Base-by-base conservation (phyloP, 1,284 basidiomycete species). In the Schizophyllum commune region DNA sequence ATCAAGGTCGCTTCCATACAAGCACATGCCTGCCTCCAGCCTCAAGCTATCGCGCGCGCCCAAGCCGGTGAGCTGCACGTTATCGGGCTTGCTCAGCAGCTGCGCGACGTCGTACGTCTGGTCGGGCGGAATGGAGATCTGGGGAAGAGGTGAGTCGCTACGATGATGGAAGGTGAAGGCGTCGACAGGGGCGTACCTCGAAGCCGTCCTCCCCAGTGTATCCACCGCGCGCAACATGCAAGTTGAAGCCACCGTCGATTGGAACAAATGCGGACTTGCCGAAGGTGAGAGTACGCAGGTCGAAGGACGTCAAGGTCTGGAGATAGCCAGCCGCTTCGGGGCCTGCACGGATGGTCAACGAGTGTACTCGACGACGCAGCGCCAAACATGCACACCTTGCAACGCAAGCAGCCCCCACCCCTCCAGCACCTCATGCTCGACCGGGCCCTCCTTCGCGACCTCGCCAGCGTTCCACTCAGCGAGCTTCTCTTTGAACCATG, bases 201-300 rank as follows among this genome's bases (percentile, higher is more conserved):
- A 99, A 98, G 0, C 96, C 97, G 73, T 99, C 96, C 76, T 99
- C 97, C 34, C 97, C 96, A 0, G 97, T 99, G 76, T 99, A 99
- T 4, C 97, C 96, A 21, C 94, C 94, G n/a, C 96, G 86, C 8
- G 95, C 92, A 39, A 99, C 86, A 72, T 98, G 97, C 62, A 94
- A 80, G 67, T 89, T 86, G 65, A 92, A 87, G 9, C 53, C 53
- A 1, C 87, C 84, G 64, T 87, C 85, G 52, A 97, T 81, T 0
- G 88, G 83, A 19, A 92, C 82, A 67, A 86, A 92, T 0, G 88
- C 86, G 20, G 88, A 88, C 65, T 84, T 85, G 54, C 93, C 93
- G 68, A 97, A 96, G 39, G 87, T 88, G 61, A 96, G 75, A 47
- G 77, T 76, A 22, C 75, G 75, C 7, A 98, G 80, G 72, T 96